Base-by-base conservation (phyloP, 208 protist genomes). In the Trypanosoma lewisi region DNA sequence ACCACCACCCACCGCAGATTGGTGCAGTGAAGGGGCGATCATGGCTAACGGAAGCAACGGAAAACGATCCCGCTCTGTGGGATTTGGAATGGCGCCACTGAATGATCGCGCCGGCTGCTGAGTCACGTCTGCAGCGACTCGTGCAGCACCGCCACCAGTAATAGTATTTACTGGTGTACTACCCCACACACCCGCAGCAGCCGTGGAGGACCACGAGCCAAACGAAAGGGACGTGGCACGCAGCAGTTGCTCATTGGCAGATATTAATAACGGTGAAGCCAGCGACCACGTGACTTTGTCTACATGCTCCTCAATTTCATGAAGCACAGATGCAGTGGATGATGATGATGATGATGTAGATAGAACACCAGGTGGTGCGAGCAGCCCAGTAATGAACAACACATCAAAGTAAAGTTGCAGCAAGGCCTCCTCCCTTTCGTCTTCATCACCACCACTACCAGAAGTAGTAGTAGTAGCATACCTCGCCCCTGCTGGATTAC, bases 331-430 rank as follows among this genome's bases (percentile, higher is more conserved):
- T 11, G 61, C 17, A 2, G 52, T 60, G 21, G 59, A 59, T 3
- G 50, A 44, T 3, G 44, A 8, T 14, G 65, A 31, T 9, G 59
- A 59, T 3, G 50, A 44, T 3, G 44, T 16, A n/a, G 65, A 31
- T 9, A 9, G 27, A 7, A 2, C 34, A 11, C 21, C 27, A 17
- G 61, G 14, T 21, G 33, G 30, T 30, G 57, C 48, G 27, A 72
- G 34, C 0, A 57, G 16, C n/a, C 49, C 28, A 37, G 47, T 45
- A n/a, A 71, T 55, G 23, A 50, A 60, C 25, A 61, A 23, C 16
- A 68, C 17, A 63, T 80, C 74, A 59, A 80, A 63, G 60, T 69
- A 80, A 3, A 80, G 37, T 47, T 80, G 74, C 16, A 80, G 30
- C 50, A 69, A 51, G 14, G 63, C 57, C 42, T 75, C 69, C 3